Base-by-base conservation (phyloP, 225 moss, liverwort and hornwort genomes). In the Takakia lepidozioides region DNA sequence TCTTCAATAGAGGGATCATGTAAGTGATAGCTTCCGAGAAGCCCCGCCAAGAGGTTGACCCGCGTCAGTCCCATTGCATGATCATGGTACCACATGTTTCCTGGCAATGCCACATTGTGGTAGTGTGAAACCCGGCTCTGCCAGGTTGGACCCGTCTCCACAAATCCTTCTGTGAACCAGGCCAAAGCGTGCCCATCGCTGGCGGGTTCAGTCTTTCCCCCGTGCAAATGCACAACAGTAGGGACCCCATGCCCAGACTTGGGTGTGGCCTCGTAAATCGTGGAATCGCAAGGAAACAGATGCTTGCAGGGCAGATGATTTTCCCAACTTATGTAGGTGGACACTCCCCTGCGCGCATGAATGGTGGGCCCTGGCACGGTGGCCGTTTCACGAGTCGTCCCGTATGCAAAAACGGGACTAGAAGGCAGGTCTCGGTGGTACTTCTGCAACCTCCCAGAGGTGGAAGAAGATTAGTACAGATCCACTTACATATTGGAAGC, bases 291-390 rank as follows among this genome's bases (percentile, higher is more conserved):
- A 16, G 43, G 43, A 43, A 43, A 43, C n/a, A 43, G 4, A 43
- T 43, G 43, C 43, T 43, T 43, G 43, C 43, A 43, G 0, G n/a
- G n/a, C n/a, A n/a, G n/a, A n/a, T 47, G 47, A 47, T 47, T 47
- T 25, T 47, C 47, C 23, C 22, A 47, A 1, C 19, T 24, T 10
- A 47, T 26, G 9, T 27, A 27, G 3, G 47, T 24, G 23, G 14
- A 14, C 3, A 47, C 15, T 23, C 27, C 47, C 7, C 47, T 19
- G 10, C 47, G 47, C 8, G 47, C 47, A 3, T 47, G 23, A 4
- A 47, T 24, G 3, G 47, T 47, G 23, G 47, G 47, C 10, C 47
- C 47, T 15, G 47, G 47, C 3, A 24, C 0, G 25, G 11, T 47
- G 11, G 47, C 47, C 10, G 47, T 25, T 24, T 25, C 47, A 7